Evolutionary conservation across 1,284 basidiomycete species (phyloP), one percentile per base, ranked within the genome.

Genomic region (Puccinia hordei): DNA sequence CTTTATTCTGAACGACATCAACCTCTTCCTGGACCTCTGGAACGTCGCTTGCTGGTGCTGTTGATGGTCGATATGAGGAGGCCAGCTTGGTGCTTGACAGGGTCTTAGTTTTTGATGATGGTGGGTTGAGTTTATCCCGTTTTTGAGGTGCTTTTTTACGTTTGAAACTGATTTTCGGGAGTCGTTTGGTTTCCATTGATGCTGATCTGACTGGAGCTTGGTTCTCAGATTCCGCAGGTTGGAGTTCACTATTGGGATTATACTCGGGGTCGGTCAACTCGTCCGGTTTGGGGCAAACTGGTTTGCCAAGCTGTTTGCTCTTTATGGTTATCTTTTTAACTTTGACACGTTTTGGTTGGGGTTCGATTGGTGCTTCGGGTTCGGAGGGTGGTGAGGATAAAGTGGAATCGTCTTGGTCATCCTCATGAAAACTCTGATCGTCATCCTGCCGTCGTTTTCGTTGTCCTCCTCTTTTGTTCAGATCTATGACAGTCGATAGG

Each of bases 111-210:
- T 49, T 71, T 53, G 46, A 55, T 53, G 30, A 35, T 59, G 35
- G 5, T 74, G 35, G 19, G 12, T 74, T 74, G 22, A 44, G 41
- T 61, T 74, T 55, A 46, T 27, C 61, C 46, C 44, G 30, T 30
- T 73, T 73, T 57, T 49, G 44, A 35, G 44, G 15, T 4, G 2
- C 51, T n/a, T 74, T 59, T 46, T 74, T 74, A 24, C 53, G 53
- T 63, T 74, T 74, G 38, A 74, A 74, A 33, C 13, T 61, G 9
- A 74, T 17, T 15, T 44, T 46, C 13, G 73, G 44, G 5, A 74
- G 46, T 61, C 13, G 3, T 19, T 61, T 74, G 3, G 53, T 13
- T 57, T 73, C 33, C n/a, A 27, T n/a, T 17, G n/a, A 24, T 38
- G 38, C n/a, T 9, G 38, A 24, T 44, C 44, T 61, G 4, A 19